Evolutionary conservation across 768 basidiomycete genomes (phyloP).

Genomic region (Lentinula raphanica): DNA sequence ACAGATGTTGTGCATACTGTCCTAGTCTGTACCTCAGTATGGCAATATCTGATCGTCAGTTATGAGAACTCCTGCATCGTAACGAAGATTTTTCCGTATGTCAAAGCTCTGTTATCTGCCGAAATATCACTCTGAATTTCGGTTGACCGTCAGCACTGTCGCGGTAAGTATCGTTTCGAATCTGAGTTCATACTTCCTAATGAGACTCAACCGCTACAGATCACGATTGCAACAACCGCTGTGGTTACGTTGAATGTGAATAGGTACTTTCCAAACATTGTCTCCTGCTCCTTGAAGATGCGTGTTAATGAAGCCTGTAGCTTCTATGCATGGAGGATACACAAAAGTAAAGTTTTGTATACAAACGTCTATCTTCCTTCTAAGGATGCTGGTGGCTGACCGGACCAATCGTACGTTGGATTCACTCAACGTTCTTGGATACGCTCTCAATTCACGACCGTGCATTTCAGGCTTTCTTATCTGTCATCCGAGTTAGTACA

Average conservation of each 20-base stretch:
- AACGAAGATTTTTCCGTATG: constrained; percentile 4
- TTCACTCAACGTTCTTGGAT: neutral
- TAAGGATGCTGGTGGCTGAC: constrained; percentile 9
- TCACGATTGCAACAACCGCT: constrained; percentile 8
- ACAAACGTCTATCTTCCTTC: neutral
- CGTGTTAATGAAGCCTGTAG: too few relatives aligned
- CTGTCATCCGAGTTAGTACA: neutral
- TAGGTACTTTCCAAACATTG: neutral
- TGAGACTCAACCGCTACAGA: neutral
- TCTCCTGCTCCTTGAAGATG: neutral
- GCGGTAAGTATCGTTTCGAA: neutral
- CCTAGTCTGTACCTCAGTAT: constrained; percentile 8
- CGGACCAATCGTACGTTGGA: constrained; percentile 6
- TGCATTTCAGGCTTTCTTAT: neutral
- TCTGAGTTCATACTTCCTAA: neutral
- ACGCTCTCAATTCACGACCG: too few relatives aligned
- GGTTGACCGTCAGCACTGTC: neutral
- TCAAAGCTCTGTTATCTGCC: neutral
- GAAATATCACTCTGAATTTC: neutral
- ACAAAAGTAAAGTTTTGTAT: neutral
- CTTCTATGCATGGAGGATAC: neutral
- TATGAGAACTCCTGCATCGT: neutral
- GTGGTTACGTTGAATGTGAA: constrained; percentile 12
- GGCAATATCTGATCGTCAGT: constrained; percentile 6
- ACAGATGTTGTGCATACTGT: constrained; percentile 9